Conservation (phyloP, 257 asterid genomes). For the Nemophila menziesii region DNA sequence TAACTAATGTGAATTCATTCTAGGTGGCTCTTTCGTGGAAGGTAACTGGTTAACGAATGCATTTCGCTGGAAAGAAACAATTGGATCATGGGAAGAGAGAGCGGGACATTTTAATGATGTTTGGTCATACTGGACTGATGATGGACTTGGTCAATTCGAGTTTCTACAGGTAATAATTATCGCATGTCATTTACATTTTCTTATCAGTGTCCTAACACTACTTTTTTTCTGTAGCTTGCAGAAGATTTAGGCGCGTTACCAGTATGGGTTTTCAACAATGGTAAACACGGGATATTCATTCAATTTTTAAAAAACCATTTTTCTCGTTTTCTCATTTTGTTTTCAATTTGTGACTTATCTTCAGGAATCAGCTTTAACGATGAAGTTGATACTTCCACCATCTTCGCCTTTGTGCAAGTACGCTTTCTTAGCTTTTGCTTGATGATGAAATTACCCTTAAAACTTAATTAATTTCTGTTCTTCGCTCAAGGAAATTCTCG, state of each 20-base stretch:
- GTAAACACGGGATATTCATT: slow-evolving; percentile 22
- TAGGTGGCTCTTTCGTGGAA: slow-evolving; percentile 97
- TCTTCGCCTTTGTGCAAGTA: slow-evolving; percentile 68
- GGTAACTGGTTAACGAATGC: slow-evolving; percentile 90
- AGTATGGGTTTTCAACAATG: slow-evolving; percentile 90
- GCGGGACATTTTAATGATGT: slow-evolving; percentile 96
- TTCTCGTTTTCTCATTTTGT: neutral
- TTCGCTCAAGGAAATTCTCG: slow-evolving; percentile 53
- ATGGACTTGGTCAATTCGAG: slow-evolving; percentile 84
- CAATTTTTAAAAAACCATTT: neutral
- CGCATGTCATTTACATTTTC: neutral
- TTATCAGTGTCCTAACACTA: neutral
- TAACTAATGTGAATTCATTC: neutral
- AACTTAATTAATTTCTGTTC: too few species aligned
- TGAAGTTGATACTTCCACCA: slow-evolving; percentile 53
- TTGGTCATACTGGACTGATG: slow-evolving; percentile 97
- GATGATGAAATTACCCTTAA: neutral
- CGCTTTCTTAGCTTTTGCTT: slow-evolving; percentile 6
- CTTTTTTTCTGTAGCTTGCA: slow-evolving; percentile 53
- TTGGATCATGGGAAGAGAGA: slow-evolving; percentile 95
- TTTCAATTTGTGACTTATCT: slow-evolving; percentile 9
- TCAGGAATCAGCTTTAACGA: slow-evolving; percentile 87
- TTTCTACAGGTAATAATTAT: slow-evolving; percentile 1
- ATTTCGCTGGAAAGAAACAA: slow-evolving; percentile 91
- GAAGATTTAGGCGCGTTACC: slow-evolving; percentile 89